Base-by-base conservation (phyloP, 2,329 filamentous ascomycete species). In the Paraphoma chrysanthemicola region DNA sequence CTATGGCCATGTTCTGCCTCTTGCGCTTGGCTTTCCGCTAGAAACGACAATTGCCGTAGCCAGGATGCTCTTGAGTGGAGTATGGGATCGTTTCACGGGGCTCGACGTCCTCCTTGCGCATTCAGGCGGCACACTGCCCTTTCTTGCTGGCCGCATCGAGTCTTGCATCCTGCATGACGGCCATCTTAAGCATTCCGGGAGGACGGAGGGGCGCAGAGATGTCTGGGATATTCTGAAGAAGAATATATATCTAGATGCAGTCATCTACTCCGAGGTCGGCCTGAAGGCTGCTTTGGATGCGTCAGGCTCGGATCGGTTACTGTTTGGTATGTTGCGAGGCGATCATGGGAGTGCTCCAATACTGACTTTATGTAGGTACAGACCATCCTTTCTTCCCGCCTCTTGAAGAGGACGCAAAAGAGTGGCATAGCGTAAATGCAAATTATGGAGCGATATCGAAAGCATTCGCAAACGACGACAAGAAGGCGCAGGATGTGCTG, bases 31-130 rank as follows among this genome's bases (percentile, higher is more conserved):
- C 0, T 97, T 97, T 72, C 93, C 93, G 0, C 86, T 97, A 64
- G 93, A 97, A 78, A 97, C 93, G 0, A 97, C 93, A 1, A 94
- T 97, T 66, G 92, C 93, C 0, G 88, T 97, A 2, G 87, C 91
- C 4, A 83, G 93, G 45, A 96, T 97, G 92, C 88, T 92, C 51
- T 81, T 97, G n/a, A 86, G 89, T 0, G 91, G 92, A 0, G 90
- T 96, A 0, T 97, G 95, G 75, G 92, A 96, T 74, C 82, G 85
- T 9, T 90, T 92, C 44, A 85, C 84, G 0, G 79, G 81, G 8
- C 77, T 97, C 59, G 83, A 86, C 18, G 87, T 97, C 70, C 81
- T 97, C 51, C 81, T 97, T 4, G 93, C 93, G 0, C 93, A 97
- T 77, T 93, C 90, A 23, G 93, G 93, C 1, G 93, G 93, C 2